Conservation (phyloP, 2,329 filamentous ascomycete genomes). For the Scleromitrula shiraiana region DNA sequence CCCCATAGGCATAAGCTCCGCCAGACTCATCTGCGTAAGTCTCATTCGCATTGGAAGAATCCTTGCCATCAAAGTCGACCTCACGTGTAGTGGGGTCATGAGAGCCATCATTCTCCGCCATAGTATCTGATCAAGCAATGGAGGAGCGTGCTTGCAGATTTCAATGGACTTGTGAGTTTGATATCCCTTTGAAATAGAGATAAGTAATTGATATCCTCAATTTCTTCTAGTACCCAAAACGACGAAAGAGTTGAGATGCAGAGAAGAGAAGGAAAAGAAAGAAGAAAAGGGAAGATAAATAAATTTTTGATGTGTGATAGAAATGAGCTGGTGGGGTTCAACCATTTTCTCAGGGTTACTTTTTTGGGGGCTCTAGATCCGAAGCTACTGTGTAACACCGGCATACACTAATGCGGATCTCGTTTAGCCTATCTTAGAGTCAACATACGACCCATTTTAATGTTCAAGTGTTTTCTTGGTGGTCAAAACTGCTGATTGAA, state of each 20-base stretch:
- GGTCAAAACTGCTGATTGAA: too few relatives aligned
- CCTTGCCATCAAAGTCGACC: constrained; percentile 6
- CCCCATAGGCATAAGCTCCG: constrained; percentile 11
- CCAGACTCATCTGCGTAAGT: constrained; percentile 7
- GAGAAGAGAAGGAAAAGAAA: not conserved
- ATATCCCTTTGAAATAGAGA: not conserved
- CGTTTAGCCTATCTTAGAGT: not conserved
- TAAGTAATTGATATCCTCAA: not conserved
- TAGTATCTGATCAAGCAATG: constrained; percentile 27
- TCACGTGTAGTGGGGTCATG: constrained; percentile 5
- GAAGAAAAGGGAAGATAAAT: not conserved
- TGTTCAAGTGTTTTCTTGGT: not conserved
- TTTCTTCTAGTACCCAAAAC: too few relatives aligned
- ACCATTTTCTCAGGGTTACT: too few relatives aligned
- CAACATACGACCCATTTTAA: constrained; percentile 3
- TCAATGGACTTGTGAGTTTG: not conserved
- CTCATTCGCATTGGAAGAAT: not conserved
- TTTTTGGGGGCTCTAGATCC: not conserved
- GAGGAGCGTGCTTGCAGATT: constrained; percentile 26
- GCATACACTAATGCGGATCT: constrained; percentile 5
- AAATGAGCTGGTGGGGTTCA: constrained; percentile 4
- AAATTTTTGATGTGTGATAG: not conserved
- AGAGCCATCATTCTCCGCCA: constrained; percentile 18
- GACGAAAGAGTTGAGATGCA: not conserved
- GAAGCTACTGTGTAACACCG: not conserved